Evolutionary conservation across 192 early-diverging fungal genomes (phyloP).

Genomic region (Podila verticillata): DNA sequence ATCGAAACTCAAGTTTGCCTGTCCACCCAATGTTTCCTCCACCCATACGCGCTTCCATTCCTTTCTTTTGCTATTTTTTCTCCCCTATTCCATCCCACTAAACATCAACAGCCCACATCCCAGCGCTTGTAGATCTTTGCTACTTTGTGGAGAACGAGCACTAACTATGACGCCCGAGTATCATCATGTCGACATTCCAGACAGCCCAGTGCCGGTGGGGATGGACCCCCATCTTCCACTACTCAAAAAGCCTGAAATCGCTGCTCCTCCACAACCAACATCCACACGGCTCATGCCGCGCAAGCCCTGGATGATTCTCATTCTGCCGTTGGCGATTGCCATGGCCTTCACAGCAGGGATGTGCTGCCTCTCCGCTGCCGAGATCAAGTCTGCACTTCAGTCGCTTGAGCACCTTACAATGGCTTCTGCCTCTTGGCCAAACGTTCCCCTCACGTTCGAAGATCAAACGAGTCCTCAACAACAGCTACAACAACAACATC

Average conservation of each 20-base stretch:
- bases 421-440: not conserved
- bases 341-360: slow-evolving; percentile 15
- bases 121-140: too few species aligned
- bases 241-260: not conserved
- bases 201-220: not conserved
- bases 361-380: slow-evolving; percentile 10
- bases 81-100: too few species aligned
- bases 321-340: slow-evolving; percentile 17
- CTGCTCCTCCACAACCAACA: not conserved
- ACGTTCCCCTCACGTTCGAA: not conserved
- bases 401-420: not conserved
- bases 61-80: too few species aligned
- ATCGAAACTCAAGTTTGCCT: too few species aligned
- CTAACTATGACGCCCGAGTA: not conserved
- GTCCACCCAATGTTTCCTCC: too few species aligned
- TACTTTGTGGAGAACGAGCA: too few species aligned
- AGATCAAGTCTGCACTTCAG: not conserved
- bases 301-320: slow-evolving; percentile 14
- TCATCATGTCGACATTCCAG: not conserved
- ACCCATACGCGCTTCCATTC: too few species aligned
- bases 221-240: not conserved
- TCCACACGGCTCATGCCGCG: not conserved
- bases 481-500: not conserved
- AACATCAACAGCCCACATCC: too few species aligned
- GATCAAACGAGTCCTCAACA: not conserved